Evolutionary conservation across 1,284 basidiomycete species (phyloP).

Genomic region (Tetrapyrgos nigripes): DNA sequence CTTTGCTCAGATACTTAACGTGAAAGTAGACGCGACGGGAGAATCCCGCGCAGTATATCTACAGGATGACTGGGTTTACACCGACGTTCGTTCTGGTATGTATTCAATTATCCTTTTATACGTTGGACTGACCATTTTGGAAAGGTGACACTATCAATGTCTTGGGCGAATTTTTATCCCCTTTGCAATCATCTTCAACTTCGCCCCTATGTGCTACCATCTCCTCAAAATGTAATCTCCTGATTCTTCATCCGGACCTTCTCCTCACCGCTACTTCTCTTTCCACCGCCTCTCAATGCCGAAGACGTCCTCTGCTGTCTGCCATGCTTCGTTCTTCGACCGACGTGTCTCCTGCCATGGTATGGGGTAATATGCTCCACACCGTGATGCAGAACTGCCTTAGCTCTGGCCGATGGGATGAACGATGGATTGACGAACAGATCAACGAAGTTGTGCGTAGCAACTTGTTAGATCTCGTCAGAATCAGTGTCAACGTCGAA

Average conservation of each 20-base stretch:
- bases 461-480: conserved; percentile 65
- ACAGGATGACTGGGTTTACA: conserved; percentile 70
- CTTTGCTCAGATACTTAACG: conserved; percentile 45
- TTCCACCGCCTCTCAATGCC: conserved; percentile 82
- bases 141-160: conserved; percentile 84
- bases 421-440: conserved; percentile 57
- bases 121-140: not conserved
- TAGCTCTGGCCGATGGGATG: conserved; percentile 63
- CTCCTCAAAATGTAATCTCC: conserved; percentile 60
- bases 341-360: conserved; percentile 67
- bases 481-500: conserved; percentile 64
- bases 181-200: conserved; percentile 37
- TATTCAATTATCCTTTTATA: conserved; percentile 2
- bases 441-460: conserved; percentile 61
- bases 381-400: conserved; percentile 87
- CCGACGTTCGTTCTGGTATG: conserved; percentile 62
- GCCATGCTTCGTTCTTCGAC: conserved; percentile 61
- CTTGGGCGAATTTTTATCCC: conserved; percentile 60
- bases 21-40: conserved; percentile 46
- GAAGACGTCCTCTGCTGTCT: conserved; percentile 82
- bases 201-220: conserved; percentile 57
- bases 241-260: conserved; percentile 90
- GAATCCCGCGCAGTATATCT: conserved; percentile 58
- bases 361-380: conserved; percentile 93
- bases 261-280: conserved; percentile 90